Evolutionary conservation across 2,329 filamentous ascomycete species (phyloP), one percentile per base, ranked within the genome.

Genomic region (Chaetomium sp.): DNA sequence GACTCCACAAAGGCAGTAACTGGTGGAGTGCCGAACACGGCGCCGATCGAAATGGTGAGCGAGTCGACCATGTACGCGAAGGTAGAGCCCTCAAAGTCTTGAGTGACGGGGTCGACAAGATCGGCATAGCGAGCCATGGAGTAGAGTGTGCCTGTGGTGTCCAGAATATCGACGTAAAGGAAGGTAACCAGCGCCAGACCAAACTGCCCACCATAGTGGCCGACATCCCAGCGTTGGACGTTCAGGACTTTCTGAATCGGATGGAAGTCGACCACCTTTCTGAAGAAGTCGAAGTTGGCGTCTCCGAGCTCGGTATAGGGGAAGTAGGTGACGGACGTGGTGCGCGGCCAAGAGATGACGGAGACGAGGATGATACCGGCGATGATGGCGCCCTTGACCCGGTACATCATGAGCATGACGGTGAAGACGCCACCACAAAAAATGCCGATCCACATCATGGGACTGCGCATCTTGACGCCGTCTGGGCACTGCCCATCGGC

Each of bases 1-100:
- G 89, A 92, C 77, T 96, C 92, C 72, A 96, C 88, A 74, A 92
- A 96, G 10, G 92, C 91, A 0, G 92, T 96, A 4, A 96, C 91
- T 0, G 92, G 92, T 0, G 92, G 89, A 10, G 84, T 85, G 57
- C 92, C 92, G 57, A 96, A 82, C 1, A 96, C 80, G 5, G 90
- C 87, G 3, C 92, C 92, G 67, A 96, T 90, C 1, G 90, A 91
- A 71, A 96, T 93, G 71, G 79, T 79, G 47, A 93, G 78, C 0
- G 92, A 91, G 72, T 96, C 92, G 27, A 95, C 89, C 76, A 91
- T 86, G 76, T 96, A 74, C 64, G 92, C 92, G 23, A 92, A 80
- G 1, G 92, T 89, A 19, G 90, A 93, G 64, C 92, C 90, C 76
- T 96, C 92, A 67, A 96, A 96, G 74, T 96, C 92, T 73, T 93